Percentiles rank a stretch among this genome's conserved stretches.
Evolutionary conservation across 1,139 yeast species (phyloP).

Genomic region (Scheffersomyces cryptocercus): DNA sequence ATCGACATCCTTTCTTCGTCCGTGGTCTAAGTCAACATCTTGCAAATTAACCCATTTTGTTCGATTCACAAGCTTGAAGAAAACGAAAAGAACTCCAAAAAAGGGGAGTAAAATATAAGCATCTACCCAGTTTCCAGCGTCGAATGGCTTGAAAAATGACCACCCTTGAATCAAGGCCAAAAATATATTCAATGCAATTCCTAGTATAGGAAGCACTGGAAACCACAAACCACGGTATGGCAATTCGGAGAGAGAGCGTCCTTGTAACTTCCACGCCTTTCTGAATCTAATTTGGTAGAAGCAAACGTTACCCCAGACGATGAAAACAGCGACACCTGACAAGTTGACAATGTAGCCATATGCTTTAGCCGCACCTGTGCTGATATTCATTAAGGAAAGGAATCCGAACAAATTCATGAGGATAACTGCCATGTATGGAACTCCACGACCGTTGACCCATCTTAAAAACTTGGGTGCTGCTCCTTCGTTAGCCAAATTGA

Average conservation of each 20-base stretch:
- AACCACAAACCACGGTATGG: conserved; percentile 55
- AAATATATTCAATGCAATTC: conserved; percentile 51
- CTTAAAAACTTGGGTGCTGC: conserved; percentile 48
- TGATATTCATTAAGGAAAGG: conserved; percentile 50
- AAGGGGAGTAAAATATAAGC: conserved; percentile 65
- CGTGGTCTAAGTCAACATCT: conserved; percentile 50
- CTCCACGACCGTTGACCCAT: conserved; percentile 46
- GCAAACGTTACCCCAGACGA: conserved; percentile 52
- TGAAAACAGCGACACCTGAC: conserved; percentile 58
- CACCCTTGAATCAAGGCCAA: conserved; percentile 70
- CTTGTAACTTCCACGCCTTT: conserved; percentile 50
- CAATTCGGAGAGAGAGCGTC: conserved; percentile 46
- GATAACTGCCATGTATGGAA: conserved; percentile 52
- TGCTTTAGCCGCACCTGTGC: conserved; percentile 56
- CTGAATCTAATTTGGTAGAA: conserved; percentile 51
- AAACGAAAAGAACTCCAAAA: conserved; percentile 44
- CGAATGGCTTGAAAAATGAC: conserved; percentile 63
- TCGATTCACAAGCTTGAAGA: conserved; percentile 42
- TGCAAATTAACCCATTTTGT: conserved; percentile 43
- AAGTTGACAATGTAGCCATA: conserved; percentile 54
- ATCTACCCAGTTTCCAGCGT: conserved; percentile 62
- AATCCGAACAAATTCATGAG: conserved; percentile 51
- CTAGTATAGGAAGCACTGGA: conserved; percentile 55
- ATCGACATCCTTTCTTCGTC: conserved; percentile 33
- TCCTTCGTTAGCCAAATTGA: conserved; percentile 51